Evolutionary conservation across 768 basidiomycete genomes (phyloP), one percentile per base, ranked within the genome.

Genomic region (Solioccasus polychromus): DNA sequence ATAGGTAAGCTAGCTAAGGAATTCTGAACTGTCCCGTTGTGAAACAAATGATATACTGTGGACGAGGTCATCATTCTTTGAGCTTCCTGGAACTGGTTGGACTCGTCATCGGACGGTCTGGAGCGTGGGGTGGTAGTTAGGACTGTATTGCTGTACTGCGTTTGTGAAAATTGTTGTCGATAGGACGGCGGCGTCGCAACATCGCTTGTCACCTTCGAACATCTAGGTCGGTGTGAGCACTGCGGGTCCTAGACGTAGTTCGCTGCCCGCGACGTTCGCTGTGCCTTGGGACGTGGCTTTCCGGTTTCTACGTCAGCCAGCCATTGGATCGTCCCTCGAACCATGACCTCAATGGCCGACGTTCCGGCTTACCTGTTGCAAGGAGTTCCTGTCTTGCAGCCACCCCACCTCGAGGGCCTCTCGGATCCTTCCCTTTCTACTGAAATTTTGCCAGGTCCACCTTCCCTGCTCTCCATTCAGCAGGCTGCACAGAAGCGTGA

Each of bases 361-460:
- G 68, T 82, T 63, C 83, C 87, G 55, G 78, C 77, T 55, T 89
- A 80, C 68, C 70, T 88, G 75, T 71, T 83, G 61, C 80, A 82
- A 67, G 82, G 82, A 65, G 84, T 84, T 50, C 74, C 82, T 46
- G 79, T 85, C 53, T 71, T 79, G 59, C 89, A 88, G 63, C 88
- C 87, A 57, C 71, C 83, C 57, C 85, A 90, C 68, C 79, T 89
- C 45, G 88, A 89, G 65, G 83, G 87, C 55, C 58, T 66, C 32
- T 66, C 64, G 45, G 88, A 92, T 74, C 70, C 85, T 45, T 75
- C 78, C 53, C 77, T 91, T 58, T 89, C 91, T 51, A 92, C 90
- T 49, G 90, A 92, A 77, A 85, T 92, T 71, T 78, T 92, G 58
- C 90, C 90, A 61, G 89, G 88, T 20, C 90, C 90, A 48, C 90